Evolutionary conservation across 2,329 filamentous ascomycete species (phyloP), one percentile per base, ranked within the genome.

Genomic region (Berkeleyomyces rouxiae): DNA sequence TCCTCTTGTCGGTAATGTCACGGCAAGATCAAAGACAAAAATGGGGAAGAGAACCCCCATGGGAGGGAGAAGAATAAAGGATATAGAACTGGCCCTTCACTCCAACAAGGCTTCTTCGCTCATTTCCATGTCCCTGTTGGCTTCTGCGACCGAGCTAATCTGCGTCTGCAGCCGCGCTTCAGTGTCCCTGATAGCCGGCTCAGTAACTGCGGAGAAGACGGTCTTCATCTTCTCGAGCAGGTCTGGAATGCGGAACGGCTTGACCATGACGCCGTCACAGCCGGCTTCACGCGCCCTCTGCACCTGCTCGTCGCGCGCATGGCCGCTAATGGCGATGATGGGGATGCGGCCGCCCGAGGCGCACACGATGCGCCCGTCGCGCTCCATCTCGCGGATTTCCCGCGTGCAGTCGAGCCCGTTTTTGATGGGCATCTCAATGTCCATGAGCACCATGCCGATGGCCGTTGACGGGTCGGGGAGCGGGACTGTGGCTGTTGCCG

Each of bases 381-480:
- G 72, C 70, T 87, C 83, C 63, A 86, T 71, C 65, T 82, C 77
- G 13, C 86, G 78, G 62, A 90, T 87, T 51, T 78, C 77, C 40
- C 77, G 76, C 10, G 84, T 85, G 69, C 85, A 86, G 1, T 82
- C 82, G 63, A 86, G 73, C 0, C 86, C 86, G 67, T 88, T 84
- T 76, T 86, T 85, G 13, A 88, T 73, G 1, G 86, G 86, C 86
- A 89, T 88, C 69, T 88, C 84, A 67, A 87, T 82, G 68, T 89
- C 86, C 86, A 89, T 89, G 23, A 89, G 75, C 16, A 89, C 81
- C 3, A 88, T 75, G 59, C 80, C 80, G 33, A 86, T 72, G 0
- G 40, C 47, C 6, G 60, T 37, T 13, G 58, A 46, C 11, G 43
- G 44, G 31, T 44, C 31, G 7, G 39, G 33, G 6, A 37, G 31